phyloP scores from a whole-genome alignment of 2,329 filamentous ascomycete genomes.

The Lachnellula occidentalis region DNA sequence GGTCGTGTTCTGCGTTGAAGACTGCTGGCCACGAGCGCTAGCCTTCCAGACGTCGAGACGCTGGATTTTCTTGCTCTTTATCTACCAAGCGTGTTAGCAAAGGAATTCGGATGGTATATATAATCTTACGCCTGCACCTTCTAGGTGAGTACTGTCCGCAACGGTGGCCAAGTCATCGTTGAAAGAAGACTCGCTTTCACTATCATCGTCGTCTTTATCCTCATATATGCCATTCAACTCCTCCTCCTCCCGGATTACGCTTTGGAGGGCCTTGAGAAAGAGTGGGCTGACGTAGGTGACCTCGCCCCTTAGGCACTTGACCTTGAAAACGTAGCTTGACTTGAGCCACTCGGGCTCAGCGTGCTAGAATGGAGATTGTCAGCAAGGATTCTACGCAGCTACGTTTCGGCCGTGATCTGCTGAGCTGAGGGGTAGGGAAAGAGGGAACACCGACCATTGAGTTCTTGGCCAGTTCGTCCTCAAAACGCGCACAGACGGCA shows the following conservation, averaged over 20 bases:
- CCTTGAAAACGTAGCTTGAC: slow-evolving; percentile 5
- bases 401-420: not conserved
- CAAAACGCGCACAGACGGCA: not conserved
- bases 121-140: not conserved
- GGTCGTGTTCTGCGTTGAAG: slow-evolving; percentile 1
- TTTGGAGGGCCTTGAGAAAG: slow-evolving; percentile 10
- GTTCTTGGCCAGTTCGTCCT: not conserved
- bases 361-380: slow-evolving; percentile 1
- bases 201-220: slow-evolving; percentile 6
- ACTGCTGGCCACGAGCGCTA: not conserved
- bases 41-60: slow-evolving; percentile 13
- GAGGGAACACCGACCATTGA: not conserved
- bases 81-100: slow-evolving; percentile 8
- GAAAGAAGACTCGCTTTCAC: slow-evolving; percentile 4
- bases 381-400: not conserved
- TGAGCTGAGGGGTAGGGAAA: not conserved
- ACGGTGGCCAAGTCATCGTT: slow-evolving; percentile 5
- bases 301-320: slow-evolving; percentile 1
- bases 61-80: slow-evolving; percentile 17
- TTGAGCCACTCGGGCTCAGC: slow-evolving; percentile 5
- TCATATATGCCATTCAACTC: slow-evolving; percentile 4
- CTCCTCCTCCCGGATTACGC: slow-evolving; percentile 15
- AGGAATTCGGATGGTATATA: too few relatives aligned
- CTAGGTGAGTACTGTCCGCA: not conserved
- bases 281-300: not conserved